phyloP scores from a whole-genome alignment of 768 basidiomycete species.

The Kwoniella newhampshirensis region DNA sequence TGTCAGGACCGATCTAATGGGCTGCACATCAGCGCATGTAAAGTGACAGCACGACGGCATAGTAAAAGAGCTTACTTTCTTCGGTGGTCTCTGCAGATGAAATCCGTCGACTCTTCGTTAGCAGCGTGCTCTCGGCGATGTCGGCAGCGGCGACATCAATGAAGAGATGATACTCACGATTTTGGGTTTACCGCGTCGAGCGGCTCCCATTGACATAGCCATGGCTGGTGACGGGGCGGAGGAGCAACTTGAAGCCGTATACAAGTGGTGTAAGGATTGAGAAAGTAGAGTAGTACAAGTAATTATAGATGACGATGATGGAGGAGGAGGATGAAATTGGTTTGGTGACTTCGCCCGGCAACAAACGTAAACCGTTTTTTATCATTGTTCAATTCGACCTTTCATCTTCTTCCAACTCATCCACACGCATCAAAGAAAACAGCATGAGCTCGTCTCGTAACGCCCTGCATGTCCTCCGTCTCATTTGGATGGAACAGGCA shows the following conservation, averaged over 20 bases:
- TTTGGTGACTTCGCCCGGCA: neutral
- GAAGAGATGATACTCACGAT: conserved; percentile 26
- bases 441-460: conserved; percentile 4
- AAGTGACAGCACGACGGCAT: no score
- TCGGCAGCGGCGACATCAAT: neutral
- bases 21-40: conserved; percentile 2
- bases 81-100: conserved; percentile 38
- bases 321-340: neutral
- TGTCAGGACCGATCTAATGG: conserved; percentile 39
- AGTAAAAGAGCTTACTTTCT: conserved; percentile 32
- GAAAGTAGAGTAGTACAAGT: neutral
- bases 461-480: conserved; percentile 21
- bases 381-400: neutral
- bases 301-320: neutral
- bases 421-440: neutral
- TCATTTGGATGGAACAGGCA: conserved; percentile 6
- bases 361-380: neutral
- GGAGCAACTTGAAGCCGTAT: neutral
- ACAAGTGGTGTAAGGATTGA: neutral
- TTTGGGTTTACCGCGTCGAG: conserved; percentile 42
- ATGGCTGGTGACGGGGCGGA: conserved; percentile 14
- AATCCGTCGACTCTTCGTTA: neutral
- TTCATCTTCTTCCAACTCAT: neutral
- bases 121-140: neutral
- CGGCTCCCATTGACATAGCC: conserved; percentile 40